These are phyloP conservation scores for Trypanosoma brucei DNA, from an alignment of 208 protist genomes.

Conservation along the genomic window DNA sequence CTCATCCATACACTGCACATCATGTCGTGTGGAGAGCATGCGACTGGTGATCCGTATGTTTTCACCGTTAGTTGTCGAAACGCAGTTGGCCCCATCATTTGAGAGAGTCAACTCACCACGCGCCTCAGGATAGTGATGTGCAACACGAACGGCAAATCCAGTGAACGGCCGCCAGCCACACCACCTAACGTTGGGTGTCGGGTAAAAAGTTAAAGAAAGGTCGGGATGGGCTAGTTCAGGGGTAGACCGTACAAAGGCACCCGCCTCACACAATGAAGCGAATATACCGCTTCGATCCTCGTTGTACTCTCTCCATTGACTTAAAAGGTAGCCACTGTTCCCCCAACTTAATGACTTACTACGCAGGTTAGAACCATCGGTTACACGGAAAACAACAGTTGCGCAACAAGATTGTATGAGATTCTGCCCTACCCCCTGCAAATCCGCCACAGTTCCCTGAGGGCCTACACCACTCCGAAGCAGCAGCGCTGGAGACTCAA, in stretches of 20 bases:
- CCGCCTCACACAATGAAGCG: constrained; percentile 49
- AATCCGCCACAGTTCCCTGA: constrained; percentile 33
- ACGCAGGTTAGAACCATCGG: constrained; percentile 19
- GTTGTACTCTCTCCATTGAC: constrained; percentile 70
- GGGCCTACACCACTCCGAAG: constrained; percentile 54
- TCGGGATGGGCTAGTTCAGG: constrained; percentile 28
- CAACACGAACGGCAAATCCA: constrained; percentile 60
- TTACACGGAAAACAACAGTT: constrained; percentile 50
- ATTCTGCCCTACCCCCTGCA: constrained; percentile 46
- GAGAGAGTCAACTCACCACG: constrained; percentile 36
- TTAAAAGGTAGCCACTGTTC: constrained; percentile 46
- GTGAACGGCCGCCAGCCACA: constrained; percentile 28
- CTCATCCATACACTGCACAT: constrained; percentile 69
- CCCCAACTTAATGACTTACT: constrained; percentile 68
- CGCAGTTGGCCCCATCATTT: not conserved
- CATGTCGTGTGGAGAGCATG: constrained; percentile 44
- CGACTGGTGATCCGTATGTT: constrained; percentile 28
- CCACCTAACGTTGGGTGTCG: constrained; percentile 48
- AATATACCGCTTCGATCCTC: constrained; percentile 60
- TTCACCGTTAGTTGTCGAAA: not conserved
- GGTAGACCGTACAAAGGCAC: constrained; percentile 50
- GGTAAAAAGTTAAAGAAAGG: constrained; percentile 55
- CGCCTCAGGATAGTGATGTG: constrained; percentile 62
- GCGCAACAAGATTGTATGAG: constrained; percentile 46
- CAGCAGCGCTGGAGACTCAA: constrained; percentile 56